These are phyloP conservation scores for Mycena rebaudengoi DNA, from an alignment of 768 basidiomycete genomes.

Conservation along the genomic window DNA sequence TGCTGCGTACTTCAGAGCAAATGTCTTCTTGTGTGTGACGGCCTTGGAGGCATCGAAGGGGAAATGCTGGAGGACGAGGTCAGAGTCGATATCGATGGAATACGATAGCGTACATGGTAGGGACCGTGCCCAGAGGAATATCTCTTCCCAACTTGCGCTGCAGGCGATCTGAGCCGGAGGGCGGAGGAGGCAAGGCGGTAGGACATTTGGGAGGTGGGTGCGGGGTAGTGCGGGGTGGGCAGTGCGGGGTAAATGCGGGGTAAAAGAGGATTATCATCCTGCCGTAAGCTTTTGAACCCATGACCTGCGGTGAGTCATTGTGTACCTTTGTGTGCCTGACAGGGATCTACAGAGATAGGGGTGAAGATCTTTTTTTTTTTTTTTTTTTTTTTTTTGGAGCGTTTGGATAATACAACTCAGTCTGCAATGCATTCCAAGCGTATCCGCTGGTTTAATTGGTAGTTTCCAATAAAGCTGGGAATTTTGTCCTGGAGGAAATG, in stretches of 20 bases:
- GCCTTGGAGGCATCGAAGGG: conserved; percentile 25
- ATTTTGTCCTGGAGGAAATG: no score
- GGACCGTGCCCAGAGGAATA: conserved; percentile 26
- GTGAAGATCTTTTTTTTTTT: no score
- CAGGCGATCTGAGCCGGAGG: conserved; percentile 11
- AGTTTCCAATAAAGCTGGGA: no score
- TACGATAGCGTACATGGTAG: conserved; percentile 15
- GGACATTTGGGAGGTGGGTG: conserved; percentile 11
- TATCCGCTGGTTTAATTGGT: no score
- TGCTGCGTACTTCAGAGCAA: conserved; percentile 8
- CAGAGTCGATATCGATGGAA: not conserved
- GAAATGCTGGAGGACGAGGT: conserved; percentile 12
- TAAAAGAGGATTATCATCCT: not conserved
- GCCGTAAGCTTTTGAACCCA: conserved; percentile 1
- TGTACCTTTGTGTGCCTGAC: no score
- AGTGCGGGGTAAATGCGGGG: conserved; percentile 34
- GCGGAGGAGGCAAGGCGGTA: conserved; percentile 21
- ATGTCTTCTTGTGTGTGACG: conserved; percentile 9
- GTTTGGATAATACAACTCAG: no score
- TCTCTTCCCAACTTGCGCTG: conserved; percentile 21
- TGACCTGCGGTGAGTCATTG: no score
- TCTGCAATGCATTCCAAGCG: no score
- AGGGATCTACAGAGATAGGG: no score
- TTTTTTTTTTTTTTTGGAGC: no score
- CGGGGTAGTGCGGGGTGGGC: not conserved